These are phyloP conservation scores for Ambrosia hybrid DNA, from an alignment of 140 eudicot genomes.

Conservation along the genomic window DNA sequence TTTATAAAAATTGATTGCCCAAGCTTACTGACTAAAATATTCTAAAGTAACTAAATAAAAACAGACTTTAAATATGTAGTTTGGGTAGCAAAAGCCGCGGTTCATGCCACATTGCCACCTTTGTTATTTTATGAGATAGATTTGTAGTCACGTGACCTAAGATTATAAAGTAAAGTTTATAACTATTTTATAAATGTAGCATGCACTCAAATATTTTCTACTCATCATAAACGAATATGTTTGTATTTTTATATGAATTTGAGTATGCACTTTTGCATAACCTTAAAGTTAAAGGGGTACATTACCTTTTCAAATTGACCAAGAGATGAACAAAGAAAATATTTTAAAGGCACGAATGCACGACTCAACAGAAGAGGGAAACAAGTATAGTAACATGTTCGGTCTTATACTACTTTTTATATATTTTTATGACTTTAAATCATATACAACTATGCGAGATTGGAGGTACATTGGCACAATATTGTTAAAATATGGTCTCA, in stretches of 20 bases:
- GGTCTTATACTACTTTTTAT: no score
- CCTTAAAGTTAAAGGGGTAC: conserved; percentile 6
- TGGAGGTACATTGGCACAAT: no score
- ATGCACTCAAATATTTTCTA: neutral
- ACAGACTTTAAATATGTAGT: conserved; percentile 17
- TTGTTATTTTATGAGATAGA: conserved; percentile 14
- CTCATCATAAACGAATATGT: neutral
- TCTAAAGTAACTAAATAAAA: conserved; percentile 13
- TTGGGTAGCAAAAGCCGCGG: conserved; percentile 34
- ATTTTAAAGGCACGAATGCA: neutral
- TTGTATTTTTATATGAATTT: neutral
- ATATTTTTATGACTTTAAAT: no score
- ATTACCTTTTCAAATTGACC: conserved; percentile 31
- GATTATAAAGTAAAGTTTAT: neutral
- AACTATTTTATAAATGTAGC: neutral
- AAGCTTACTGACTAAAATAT: conserved; percentile 18
- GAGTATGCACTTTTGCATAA: neutral
- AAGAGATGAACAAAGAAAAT: conserved; percentile 24
- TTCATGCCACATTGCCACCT: conserved; percentile 33
- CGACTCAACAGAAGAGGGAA: no score
- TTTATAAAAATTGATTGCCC: neutral
- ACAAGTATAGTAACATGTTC: no score
- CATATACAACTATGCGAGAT: no score
- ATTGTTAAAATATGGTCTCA: no score
- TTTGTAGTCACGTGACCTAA: neutral